Evolutionary conservation across 495 filamentous ascomycete species (phyloP), one percentile per base, ranked within the genome.

Genomic region (Penicillium soppii): DNA sequence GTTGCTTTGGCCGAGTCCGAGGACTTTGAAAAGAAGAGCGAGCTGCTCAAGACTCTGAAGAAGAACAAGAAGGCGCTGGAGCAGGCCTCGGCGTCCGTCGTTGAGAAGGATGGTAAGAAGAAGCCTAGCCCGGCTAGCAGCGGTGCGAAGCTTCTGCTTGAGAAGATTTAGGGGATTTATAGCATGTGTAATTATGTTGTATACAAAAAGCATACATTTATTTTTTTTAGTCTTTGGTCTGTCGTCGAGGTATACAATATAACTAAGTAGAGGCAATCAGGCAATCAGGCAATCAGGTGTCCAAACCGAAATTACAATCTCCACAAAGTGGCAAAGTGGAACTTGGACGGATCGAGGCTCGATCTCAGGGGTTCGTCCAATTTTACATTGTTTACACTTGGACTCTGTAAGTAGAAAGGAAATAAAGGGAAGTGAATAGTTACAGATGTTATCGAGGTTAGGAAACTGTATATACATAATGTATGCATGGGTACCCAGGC

Each of bases 1-100:
- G 75, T 97, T 17, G 86, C 79, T 1, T 67, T 98, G 42, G 56
- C 91, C 12, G 95, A 97, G 69, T 82, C 87, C 2, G 81, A 86
- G 4, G 87, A 87, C 42, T 97, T 96, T 59, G 72, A 75, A 19
- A 74, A 82, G 56, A 82, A 81, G 65, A 72, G 71, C 13, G 85
- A 88, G 47, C 67, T 95, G 26, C 58, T 85, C 50, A 79, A 84
- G 62, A 77, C 70, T 4, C 70, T 95, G 51, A 83, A 81, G 66
- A 80, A 83, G 64, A 68, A 64, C 40, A 75, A 69, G 58, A 76
- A 77, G 66, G 67, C 67, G 48, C 62, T 86, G 58, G 71, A 80
- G 63, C 61, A 74, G 57, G 82, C 75, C 19, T 71, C 76, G 17
- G 66, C 65, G 27, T 61, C 64, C 36, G 62, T 60, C 33, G 62